A percentile compares a stretch with the other conserved stretches of the same genome.
Conservation (phyloP, 2,329 filamentous ascomycete genomes). For the Clonostachys solani region DNA sequence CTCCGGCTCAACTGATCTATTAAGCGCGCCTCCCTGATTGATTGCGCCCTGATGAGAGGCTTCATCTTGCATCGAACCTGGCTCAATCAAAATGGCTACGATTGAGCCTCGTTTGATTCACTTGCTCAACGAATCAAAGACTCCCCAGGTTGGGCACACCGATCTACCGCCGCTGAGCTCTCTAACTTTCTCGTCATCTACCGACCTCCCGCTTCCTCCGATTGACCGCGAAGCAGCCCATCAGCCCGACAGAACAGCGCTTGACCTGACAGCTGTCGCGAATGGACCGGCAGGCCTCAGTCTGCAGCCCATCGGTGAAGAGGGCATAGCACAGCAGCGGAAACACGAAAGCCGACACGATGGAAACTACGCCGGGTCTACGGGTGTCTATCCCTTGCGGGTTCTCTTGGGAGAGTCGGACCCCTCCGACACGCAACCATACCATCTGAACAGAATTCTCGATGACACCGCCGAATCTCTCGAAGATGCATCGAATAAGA, state of each 20-base stretch:
- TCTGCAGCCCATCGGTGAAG: too few relatives aligned
- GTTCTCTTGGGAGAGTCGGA: slow-evolving; percentile 34
- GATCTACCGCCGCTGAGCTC: slow-evolving; percentile 52
- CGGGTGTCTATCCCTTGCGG: slow-evolving; percentile 28
- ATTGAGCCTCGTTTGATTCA: slow-evolving; percentile 66
- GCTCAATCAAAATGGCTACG: slow-evolving; percentile 44
- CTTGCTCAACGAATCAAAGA: slow-evolving; percentile 53
- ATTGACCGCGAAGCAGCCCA: slow-evolving; percentile 45
- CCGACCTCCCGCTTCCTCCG: slow-evolving; percentile 43
- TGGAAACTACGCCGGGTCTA: slow-evolving; percentile 11
- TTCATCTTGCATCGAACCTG: slow-evolving; percentile 21
- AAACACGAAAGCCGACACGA: background rate
- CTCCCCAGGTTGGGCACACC: slow-evolving; percentile 40
- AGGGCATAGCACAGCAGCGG: background rate
- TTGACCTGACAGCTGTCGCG: background rate
- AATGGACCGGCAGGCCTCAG: background rate
- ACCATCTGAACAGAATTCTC: slow-evolving; percentile 40
- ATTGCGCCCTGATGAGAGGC: too few relatives aligned
- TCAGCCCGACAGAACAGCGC: slow-evolving; percentile 21
- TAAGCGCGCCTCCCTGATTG: too few relatives aligned
- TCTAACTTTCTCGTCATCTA: slow-evolving; percentile 34
- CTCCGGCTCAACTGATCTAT: too few relatives aligned
- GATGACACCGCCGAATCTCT: slow-evolving; percentile 34
- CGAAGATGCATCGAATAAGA: slow-evolving; percentile 48
- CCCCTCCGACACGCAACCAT: slow-evolving; percentile 25